Percentiles rank a stretch among this genome's conserved stretches.
Conservation (phyloP, 208 protist genomes). For the Trypanosomatidae sp. region DNA sequence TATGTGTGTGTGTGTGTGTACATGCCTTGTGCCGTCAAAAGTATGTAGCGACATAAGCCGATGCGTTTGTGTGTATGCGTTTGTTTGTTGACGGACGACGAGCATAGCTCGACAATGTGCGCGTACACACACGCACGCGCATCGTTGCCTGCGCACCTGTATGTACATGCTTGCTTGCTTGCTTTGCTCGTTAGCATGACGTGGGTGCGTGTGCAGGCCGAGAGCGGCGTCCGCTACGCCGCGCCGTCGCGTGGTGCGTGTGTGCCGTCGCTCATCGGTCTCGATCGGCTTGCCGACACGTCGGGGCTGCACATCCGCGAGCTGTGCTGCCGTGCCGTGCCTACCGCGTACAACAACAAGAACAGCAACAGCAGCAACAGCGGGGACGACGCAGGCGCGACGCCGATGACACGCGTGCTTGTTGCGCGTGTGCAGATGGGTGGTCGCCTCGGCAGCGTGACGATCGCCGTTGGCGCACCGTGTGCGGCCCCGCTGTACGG, state of each 20-base stretch:
- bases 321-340: neutral
- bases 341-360: neutral
- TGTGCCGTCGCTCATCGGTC: no score
- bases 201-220: constrained; percentile 46
- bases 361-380: no score
- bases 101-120: constrained; percentile 1
- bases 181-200: constrained; percentile 13
- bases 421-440: no score
- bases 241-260: constrained; percentile 47
- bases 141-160: neutral
- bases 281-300: no score
- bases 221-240: constrained; percentile 21
- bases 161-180: neutral
- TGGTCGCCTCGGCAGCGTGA: no score
- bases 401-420: no score
- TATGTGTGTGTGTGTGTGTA: neutral
- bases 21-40: neutral
- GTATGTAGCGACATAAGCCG: neutral
- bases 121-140: neutral
- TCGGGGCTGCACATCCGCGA: no score
- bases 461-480: no score
- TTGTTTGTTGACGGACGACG: neutral
- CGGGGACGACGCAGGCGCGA: no score
- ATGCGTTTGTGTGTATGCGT: neutral
- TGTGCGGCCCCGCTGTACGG: no score